Evolutionary conservation across 495 filamentous ascomycete genomes (phyloP).

Genomic region (Delitschia confertaspora): DNA sequence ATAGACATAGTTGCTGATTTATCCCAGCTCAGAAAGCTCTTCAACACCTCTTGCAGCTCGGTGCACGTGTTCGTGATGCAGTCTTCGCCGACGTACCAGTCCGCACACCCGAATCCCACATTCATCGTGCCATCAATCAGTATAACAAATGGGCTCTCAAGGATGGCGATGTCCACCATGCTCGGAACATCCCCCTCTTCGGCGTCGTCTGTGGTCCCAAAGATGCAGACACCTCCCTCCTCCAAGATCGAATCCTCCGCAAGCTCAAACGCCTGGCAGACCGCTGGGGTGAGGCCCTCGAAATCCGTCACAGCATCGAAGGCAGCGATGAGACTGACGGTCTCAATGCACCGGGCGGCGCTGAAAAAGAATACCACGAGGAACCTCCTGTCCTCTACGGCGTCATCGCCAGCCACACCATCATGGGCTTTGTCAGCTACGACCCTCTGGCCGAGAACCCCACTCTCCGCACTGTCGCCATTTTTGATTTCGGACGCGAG

Average conservation of each 20-base stretch:
- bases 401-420: conserved; percentile 28
- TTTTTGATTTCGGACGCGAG: conserved; percentile 29
- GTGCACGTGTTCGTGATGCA: conserved; percentile 27
- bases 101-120: conserved; percentile 20
- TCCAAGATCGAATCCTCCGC: conserved; percentile 15
- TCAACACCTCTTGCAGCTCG: conserved; percentile 28
- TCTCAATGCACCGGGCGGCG: neutral
- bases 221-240: conserved; percentile 2
- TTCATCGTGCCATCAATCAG: conserved; percentile 14
- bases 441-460: conserved; percentile 9
- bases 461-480: conserved; percentile 26
- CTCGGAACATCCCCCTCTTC: conserved; percentile 28
- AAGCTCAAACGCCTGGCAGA: conserved; percentile 23
- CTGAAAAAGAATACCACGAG: conserved; percentile 3
- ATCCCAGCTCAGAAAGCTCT: conserved; percentile 27
- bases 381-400: conserved; percentile 34
- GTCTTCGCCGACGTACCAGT: conserved; percentile 7
- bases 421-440: conserved; percentile 32
- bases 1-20: conserved; percentile 1
- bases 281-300: conserved; percentile 25
- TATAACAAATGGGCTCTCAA: conserved; percentile 31
- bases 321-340: neutral
- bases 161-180: conserved; percentile 25
- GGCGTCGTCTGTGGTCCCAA: conserved; percentile 19
- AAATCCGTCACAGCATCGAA: conserved; percentile 18